Conservation (phyloP, 352 stramenopile species). For the Blastocystis sp. region DNA sequence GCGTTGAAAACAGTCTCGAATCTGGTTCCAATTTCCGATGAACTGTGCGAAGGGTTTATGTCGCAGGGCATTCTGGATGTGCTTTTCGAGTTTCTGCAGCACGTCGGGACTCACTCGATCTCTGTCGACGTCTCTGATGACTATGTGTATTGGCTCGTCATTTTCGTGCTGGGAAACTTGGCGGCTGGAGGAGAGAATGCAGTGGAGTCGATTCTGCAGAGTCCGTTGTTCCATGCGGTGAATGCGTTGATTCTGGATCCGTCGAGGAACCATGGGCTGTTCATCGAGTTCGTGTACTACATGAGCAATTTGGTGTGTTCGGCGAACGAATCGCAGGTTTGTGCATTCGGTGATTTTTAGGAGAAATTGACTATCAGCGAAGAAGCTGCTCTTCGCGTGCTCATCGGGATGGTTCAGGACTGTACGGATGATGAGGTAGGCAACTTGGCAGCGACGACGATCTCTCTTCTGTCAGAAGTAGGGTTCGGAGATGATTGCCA, state of each 20-base stretch:
- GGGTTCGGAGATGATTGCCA: background rate
- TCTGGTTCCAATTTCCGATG: background rate
- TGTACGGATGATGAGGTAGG: background rate
- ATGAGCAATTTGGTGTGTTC: slow-evolving; percentile 36
- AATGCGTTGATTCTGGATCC: background rate
- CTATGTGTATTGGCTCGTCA: background rate
- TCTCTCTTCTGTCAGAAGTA: background rate
- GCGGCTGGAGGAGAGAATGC: background rate
- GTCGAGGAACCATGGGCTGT: background rate
- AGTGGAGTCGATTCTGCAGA: background rate
- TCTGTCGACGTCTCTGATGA: background rate
- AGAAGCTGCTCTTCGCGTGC: background rate
- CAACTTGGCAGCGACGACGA: background rate
- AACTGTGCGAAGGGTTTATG: background rate
- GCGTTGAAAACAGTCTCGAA: background rate
- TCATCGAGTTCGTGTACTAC: slow-evolving; percentile 22
- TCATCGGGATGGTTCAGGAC: background rate
- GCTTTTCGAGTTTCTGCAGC: background rate
- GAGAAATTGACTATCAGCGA: background rate
- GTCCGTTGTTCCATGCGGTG: background rate
- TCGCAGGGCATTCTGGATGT: background rate
- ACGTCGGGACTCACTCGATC: background rate
- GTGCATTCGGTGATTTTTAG: background rate
- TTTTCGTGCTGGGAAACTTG: background rate
- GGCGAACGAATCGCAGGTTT: background rate